phyloP scores from a whole-genome alignment of 352 stramenopile genomes.

The Phytopythium cucurbitacearum region DNA sequence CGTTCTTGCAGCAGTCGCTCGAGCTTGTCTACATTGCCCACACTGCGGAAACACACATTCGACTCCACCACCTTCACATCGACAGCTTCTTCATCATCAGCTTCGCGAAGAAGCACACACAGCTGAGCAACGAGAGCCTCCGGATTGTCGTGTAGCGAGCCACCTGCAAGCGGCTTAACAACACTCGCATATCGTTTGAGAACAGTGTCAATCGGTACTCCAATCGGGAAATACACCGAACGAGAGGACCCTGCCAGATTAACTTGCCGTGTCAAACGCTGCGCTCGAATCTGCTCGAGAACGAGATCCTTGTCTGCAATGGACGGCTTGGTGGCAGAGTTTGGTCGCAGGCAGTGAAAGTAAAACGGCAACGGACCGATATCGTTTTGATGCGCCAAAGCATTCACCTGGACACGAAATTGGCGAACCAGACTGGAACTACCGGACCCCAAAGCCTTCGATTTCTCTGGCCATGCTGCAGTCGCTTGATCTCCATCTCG shows the following conservation, averaged over 20 bases:
- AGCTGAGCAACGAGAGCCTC: too few species aligned
- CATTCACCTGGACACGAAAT: constrained; percentile 37
- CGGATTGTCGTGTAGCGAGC: too few species aligned
- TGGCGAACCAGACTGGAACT: constrained; percentile 25
- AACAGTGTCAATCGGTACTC: constrained; percentile 16
- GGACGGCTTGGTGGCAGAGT: constrained; percentile 22
- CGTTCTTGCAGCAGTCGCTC: constrained; percentile 30
- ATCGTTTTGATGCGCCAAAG: constrained; percentile 11
- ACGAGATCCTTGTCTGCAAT: constrained; percentile 22
- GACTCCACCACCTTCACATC: neutral
- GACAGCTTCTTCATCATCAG: neutral
- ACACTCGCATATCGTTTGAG: constrained; percentile 26
- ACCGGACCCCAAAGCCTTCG: neutral
- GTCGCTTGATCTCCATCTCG: constrained; percentile 1
- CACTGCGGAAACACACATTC: constrained; percentile 20
- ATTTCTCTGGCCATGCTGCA: neutral
- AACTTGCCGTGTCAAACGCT: constrained; percentile 29
- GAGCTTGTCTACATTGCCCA: constrained; percentile 30
- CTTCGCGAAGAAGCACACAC: neutral
- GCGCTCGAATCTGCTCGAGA: constrained; percentile 24
- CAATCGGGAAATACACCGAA: constrained; percentile 20
- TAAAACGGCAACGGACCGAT: constrained; percentile 29
- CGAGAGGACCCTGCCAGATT: constrained; percentile 13
- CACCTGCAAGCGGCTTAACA: constrained; percentile 1
- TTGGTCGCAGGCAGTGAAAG: constrained; percentile 50